These are phyloP conservation scores for Mortierella sp. DNA, from an alignment of 371 early-diverging fungal genomes.

Conservation along the genomic window DNA sequence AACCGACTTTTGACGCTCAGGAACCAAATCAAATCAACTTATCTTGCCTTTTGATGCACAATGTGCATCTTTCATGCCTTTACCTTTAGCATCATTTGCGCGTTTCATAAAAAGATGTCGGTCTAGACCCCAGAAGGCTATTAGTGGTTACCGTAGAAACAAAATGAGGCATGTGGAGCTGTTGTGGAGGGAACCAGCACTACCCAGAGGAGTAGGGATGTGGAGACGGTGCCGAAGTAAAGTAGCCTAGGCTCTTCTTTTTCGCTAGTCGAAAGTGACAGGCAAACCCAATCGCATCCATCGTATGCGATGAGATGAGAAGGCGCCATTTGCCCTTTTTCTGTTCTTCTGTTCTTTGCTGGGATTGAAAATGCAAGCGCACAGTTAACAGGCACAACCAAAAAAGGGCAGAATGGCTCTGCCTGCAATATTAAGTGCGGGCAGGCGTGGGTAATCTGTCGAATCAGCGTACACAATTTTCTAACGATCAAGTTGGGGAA, in stretches of 20 bases:
- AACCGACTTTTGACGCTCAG: not conserved
- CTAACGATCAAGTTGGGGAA: not conserved
- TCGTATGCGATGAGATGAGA: not conserved
- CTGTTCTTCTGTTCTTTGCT: slow-evolving; percentile 6
- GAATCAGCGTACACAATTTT: not conserved
- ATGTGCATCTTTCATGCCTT: not conserved
- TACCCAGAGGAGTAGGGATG: not conserved
- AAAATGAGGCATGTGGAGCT: not conserved
- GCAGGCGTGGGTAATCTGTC: not conserved
- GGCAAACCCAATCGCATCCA: too few relatives aligned
- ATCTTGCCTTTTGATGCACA: not conserved
- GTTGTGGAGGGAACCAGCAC: not conserved
- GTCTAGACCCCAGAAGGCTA: not conserved
- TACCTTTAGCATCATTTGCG: not conserved
- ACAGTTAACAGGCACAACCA: not conserved
- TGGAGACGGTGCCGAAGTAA: not conserved
- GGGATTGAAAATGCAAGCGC: slow-evolving; percentile 21
- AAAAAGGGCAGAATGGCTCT: not conserved
- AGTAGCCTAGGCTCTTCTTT: not conserved
- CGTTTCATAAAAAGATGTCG: not conserved
- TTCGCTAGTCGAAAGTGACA: not conserved
- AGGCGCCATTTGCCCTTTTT: not conserved
- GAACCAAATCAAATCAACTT: too few relatives aligned
- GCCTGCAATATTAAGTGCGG: not conserved
- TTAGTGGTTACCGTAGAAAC: not conserved